Evolutionary conservation across 1,284 basidiomycete species (phyloP), one percentile per base, ranked within the genome.

Genomic region (Neolentinus lepideus): DNA sequence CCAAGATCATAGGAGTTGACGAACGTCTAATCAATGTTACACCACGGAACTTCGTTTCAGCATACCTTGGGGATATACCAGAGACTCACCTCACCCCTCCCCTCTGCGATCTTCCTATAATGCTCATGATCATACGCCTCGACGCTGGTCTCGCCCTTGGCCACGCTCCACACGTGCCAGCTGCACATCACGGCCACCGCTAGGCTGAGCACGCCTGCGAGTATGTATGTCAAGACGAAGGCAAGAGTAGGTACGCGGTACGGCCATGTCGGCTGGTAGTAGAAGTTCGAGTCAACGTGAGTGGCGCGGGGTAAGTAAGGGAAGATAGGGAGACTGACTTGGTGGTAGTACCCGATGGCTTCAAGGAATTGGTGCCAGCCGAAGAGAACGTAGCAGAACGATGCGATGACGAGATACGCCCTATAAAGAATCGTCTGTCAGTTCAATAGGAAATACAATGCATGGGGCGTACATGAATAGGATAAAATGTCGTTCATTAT

Each of bases 401-500:
- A 80, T 0, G 80, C 74, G 1, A 90, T 55, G 24, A 80, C 74
- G 24, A 94, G 80, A 69, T 92, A 94, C n/a, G 77, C 74, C 81
- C 90, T 92, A 56, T 26, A 14, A 26, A 36, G 45, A 16, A 35
- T 36, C 36, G 24, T 16, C 12, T n/a, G 43, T 48, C 14, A 43
- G 43, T 46, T 25, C 6, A 21, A 31, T 12, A 51, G 19, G n/a
- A 10, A 12, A 21, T 22, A 52, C n/a, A n/a, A n/a, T 29, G 9
- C 36, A 46, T 46, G 35, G 36, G 43, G 71, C 83, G 54, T 58
- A 90, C 92, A 98, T 88, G 79, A 98, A 99, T 33, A 98, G 75
- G 31, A 97, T 80, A 64, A 99, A 99, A 71, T 98, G 93, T 0
- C 96, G 83, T 69, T 98, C 95, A 66, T 99, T 99, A 67, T 96